Conservation (phyloP, 1,139 yeast species). For the Oligophagozyma castellii region DNA sequence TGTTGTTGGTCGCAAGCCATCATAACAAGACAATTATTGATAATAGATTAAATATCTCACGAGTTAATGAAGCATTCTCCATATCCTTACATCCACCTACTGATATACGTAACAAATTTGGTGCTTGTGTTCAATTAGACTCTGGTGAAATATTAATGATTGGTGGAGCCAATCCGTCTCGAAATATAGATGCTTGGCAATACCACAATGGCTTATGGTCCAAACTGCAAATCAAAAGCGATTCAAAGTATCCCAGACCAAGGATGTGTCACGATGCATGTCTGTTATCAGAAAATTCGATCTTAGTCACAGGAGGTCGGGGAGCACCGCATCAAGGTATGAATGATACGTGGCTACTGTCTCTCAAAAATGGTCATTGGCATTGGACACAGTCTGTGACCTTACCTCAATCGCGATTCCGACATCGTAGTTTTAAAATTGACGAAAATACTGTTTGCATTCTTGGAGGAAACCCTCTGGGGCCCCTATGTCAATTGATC, state of each 20-base stretch:
- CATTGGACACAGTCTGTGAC: constrained; percentile 28
- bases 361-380: constrained; percentile 4
- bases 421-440: constrained; percentile 38
- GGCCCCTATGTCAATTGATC: neutral
- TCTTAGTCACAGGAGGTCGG: constrained; percentile 56
- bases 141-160: constrained; percentile 12
- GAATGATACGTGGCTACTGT: constrained; percentile 29
- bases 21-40: constrained; percentile 18
- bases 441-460: constrained; percentile 30
- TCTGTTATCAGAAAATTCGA: constrained; percentile 15
- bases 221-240: no score
- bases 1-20: constrained; percentile 47
- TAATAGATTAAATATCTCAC: neutral
- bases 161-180: constrained; percentile 31
- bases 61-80: constrained; percentile 4
- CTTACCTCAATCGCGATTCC: constrained; percentile 35
- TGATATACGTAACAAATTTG: constrained; percentile 1
- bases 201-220: neutral
- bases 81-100: neutral
- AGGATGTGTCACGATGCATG: constrained; percentile 53
- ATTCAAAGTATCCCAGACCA: no score
- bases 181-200: constrained; percentile 5
- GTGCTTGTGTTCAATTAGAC: constrained; percentile 17
- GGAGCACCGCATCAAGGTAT: constrained; percentile 40
- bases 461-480: constrained; percentile 35